Evolutionary conservation across 2,329 filamentous ascomycete species (phyloP).

Genomic region (Lojkania enalia): DNA sequence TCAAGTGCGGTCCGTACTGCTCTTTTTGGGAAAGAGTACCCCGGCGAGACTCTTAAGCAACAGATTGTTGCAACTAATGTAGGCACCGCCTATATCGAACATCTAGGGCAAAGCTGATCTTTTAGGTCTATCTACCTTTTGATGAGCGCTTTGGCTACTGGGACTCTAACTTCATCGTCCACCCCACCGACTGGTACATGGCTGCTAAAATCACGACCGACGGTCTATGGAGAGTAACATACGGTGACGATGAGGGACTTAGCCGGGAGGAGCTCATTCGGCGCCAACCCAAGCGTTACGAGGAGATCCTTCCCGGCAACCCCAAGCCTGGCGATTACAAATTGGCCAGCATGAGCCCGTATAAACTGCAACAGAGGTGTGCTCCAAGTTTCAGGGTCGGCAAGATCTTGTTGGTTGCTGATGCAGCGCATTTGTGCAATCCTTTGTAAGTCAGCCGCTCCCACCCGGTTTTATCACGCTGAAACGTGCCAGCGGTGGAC

Average conservation of each 20-base stretch:
- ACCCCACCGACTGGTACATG: slow-evolving; percentile 66
- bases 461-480: background rate
- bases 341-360: slow-evolving; percentile 61
- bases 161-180: slow-evolving; percentile 64
- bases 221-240: slow-evolving; percentile 65
- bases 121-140: slow-evolving; percentile 62
- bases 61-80: slow-evolving; percentile 67
- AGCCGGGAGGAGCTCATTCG: slow-evolving; percentile 57
- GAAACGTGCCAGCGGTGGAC: slow-evolving; percentile 51
- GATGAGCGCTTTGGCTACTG: slow-evolving; percentile 59
- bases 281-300: slow-evolving; percentile 60
- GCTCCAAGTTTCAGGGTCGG: slow-evolving; percentile 62
- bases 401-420: slow-evolving; percentile 60
- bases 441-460: slow-evolving; percentile 48
- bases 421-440: slow-evolving; percentile 64
- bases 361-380: slow-evolving; percentile 65
- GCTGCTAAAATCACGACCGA: slow-evolving; percentile 62
- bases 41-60: slow-evolving; percentile 62
- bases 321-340: slow-evolving; percentile 62
- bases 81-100: slow-evolving; percentile 19
- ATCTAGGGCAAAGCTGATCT: slow-evolving; percentile 3
- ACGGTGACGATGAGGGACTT: slow-evolving; percentile 61
- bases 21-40: slow-evolving; percentile 50
- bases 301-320: slow-evolving; percentile 61
- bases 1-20: slow-evolving; percentile 36